Percentiles rank a stretch among this genome's conserved stretches.
phyloP scores from a whole-genome alignment of 1,284 basidiomycete species.

The Ganoderma sinense region DNA sequence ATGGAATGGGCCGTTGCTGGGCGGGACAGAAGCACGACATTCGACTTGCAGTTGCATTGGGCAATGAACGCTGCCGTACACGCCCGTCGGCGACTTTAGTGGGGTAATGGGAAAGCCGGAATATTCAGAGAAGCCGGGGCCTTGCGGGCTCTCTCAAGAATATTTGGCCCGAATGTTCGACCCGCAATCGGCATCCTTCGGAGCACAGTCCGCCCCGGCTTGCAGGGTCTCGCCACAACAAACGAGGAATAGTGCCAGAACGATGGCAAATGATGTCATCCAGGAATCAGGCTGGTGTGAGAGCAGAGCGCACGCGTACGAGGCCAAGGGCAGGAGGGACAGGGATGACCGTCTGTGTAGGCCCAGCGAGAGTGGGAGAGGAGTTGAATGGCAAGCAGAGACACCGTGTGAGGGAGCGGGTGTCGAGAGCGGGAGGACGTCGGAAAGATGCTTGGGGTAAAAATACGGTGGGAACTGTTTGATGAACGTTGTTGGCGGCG shows the following conservation, averaged over 20 bases:
- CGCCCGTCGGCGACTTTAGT: background rate
- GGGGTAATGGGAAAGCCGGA: background rate
- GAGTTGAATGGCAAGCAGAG: conserved; percentile 4
- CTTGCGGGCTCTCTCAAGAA: background rate
- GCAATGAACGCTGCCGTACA: background rate
- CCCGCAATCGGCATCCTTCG: background rate
- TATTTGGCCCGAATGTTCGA: background rate
- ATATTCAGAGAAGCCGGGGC: background rate
- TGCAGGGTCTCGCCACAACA: background rate
- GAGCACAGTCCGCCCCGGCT: background rate
- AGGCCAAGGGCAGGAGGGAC: background rate
- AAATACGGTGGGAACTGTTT: conserved; percentile 15
- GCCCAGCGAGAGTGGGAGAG: conserved; percentile 8
- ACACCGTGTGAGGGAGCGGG: background rate
- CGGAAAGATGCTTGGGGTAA: conserved; percentile 4
- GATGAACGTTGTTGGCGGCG: conserved; percentile 6
- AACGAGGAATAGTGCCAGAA: conserved; percentile 6
- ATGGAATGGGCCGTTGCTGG: background rate
- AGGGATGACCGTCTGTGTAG: conserved; percentile 10
- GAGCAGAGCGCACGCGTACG: background rate
- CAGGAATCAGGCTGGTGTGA: background rate
- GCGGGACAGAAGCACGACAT: background rate
- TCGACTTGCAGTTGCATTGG: background rate
- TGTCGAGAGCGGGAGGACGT: conserved; percentile 13
- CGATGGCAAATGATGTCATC: conserved; percentile 23